A percentile compares a stretch with the other conserved stretches of the same genome.
phyloP scores from a whole-genome alignment of 2,329 filamentous ascomycete species.

The Neonectria hederae region DNA sequence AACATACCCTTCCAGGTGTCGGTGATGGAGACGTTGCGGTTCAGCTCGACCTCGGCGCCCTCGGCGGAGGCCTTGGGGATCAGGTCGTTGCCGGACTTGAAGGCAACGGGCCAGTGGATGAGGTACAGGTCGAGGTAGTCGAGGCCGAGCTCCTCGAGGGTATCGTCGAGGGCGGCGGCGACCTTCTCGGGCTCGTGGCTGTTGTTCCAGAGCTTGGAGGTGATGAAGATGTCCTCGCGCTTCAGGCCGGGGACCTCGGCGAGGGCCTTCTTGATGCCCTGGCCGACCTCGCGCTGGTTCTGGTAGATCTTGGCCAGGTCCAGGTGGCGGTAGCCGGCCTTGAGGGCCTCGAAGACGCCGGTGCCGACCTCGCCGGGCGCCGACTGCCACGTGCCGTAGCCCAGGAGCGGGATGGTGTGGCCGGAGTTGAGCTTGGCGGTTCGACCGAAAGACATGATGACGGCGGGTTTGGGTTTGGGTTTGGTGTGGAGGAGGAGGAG shows the following conservation, averaged over 20 bases:
- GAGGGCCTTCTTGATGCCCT: constrained; percentile 61
- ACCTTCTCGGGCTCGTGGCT: constrained; percentile 68
- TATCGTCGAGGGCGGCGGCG: constrained; percentile 63
- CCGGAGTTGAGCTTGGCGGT: constrained; percentile 71
- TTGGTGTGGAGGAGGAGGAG: neutral
- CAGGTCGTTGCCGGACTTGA: constrained; percentile 51
- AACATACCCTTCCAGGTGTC: constrained; percentile 57
- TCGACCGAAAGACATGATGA: constrained; percentile 61
- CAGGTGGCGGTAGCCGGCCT: constrained; percentile 72
- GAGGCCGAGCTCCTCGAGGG: constrained; percentile 63
- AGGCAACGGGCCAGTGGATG: constrained; percentile 70
- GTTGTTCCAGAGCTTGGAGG: constrained; percentile 74
- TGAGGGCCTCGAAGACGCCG: constrained; percentile 71
- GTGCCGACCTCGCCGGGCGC: constrained; percentile 70
- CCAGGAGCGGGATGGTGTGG: constrained; percentile 70
- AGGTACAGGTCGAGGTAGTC: constrained; percentile 71
- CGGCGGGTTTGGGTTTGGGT: neutral
- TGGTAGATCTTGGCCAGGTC: constrained; percentile 65
- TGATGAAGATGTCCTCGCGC: constrained; percentile 68
- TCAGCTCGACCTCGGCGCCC: constrained; percentile 50
- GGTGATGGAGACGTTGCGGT: constrained; percentile 52
- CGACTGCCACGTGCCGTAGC: constrained; percentile 74
- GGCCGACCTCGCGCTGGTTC: constrained; percentile 70
- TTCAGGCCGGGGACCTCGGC: constrained; percentile 60
- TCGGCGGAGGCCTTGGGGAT: constrained; percentile 55